Evolutionary conservation across 2,329 filamentous ascomycete genomes (phyloP).

Genomic region (Monilinia vaccinii-corymbosi): DNA sequence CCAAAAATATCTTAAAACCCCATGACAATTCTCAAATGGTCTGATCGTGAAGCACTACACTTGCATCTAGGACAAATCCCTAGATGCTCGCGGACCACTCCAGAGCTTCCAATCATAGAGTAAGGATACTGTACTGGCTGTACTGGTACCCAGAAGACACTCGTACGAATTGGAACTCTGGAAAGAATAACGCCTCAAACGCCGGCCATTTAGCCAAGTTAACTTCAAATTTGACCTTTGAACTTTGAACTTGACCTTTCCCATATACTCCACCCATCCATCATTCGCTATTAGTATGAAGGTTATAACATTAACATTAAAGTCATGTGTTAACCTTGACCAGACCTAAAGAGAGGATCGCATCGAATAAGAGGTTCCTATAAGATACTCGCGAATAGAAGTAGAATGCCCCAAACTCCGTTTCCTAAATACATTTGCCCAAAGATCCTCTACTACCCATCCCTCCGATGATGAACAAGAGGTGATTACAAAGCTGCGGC

Average conservation of each 20-base stretch:
- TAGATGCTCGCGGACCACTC: not conserved
- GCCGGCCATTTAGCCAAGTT: too few species aligned
- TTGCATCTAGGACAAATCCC: accelerated
- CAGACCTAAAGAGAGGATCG: not conserved
- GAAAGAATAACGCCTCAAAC: not conserved
- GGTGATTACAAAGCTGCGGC: not conserved
- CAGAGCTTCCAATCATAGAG: not conserved
- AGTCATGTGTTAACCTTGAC: not conserved
- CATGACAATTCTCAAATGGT: not conserved
- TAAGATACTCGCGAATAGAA: not conserved
- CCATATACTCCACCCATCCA: not conserved
- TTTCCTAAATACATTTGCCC: not conserved
- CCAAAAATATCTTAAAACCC: not conserved
- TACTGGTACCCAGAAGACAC: not conserved
- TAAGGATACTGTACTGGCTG: not conserved
- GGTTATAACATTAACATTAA: not conserved
- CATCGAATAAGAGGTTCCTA: not conserved
- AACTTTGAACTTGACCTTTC: too few species aligned
- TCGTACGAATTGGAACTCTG: not conserved
- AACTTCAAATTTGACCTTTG: not conserved
- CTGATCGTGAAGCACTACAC: not conserved
- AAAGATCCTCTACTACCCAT: not conserved
- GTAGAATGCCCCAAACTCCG: not conserved
- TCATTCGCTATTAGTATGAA: not conserved
- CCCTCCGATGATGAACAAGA: not conserved